These are phyloP conservation scores for Fraxinus cuspidata DNA, from an alignment of 257 asterid species.

Conservation along the genomic window DNA sequence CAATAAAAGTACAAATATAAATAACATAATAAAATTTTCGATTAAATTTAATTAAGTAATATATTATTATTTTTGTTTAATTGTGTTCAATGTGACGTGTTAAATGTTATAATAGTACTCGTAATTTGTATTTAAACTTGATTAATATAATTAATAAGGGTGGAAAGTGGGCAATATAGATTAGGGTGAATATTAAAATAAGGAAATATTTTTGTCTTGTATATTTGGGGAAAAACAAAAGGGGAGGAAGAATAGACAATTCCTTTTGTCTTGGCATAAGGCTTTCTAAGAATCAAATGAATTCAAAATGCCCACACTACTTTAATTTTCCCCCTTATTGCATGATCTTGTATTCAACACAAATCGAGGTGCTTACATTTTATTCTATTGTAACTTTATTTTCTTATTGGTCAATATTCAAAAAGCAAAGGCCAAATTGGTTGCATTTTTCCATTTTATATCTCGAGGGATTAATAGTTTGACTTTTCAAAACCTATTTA, in stretches of 20 bases:
- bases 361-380: background rate
- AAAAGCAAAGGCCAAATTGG: background rate
- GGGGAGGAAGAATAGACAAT: constrained; percentile 21
- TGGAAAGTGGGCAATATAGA: background rate
- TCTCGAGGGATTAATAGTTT: background rate
- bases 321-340: background rate
- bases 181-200: constrained; percentile 1
- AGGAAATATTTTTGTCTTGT: constrained; percentile 14
- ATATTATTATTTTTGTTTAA: background rate
- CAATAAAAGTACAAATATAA: background rate
- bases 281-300: background rate
- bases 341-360: background rate
- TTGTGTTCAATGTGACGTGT: background rate
- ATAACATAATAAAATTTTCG: background rate
- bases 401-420: background rate
- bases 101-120: too few species aligned
- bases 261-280: constrained; percentile 23
- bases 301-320: constrained; percentile 4
- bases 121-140: background rate
- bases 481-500: background rate
- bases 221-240: constrained; percentile 22
- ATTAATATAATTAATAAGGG: background rate
- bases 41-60: background rate
- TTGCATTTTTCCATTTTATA: background rate
- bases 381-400: background rate